Conservation (phyloP, 2,329 filamentous ascomycete species). For the Colletotrichum noveboracense region DNA sequence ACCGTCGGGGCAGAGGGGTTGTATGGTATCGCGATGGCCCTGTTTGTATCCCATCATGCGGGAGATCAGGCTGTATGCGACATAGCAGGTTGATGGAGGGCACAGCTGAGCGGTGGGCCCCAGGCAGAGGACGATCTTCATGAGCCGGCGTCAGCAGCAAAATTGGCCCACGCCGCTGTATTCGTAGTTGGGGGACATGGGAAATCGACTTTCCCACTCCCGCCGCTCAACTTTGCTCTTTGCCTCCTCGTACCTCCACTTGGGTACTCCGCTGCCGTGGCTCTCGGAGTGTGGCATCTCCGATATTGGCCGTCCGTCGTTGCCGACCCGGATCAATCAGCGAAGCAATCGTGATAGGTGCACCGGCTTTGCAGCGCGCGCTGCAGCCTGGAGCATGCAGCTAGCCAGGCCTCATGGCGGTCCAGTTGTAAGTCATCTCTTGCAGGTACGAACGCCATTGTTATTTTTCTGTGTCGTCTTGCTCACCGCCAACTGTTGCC, state of each 20-base stretch:
- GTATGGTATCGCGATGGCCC: background rate
- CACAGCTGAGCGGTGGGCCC: constrained; percentile 4
- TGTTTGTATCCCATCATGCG: background rate
- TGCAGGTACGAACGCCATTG: background rate
- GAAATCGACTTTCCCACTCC: constrained; percentile 11
- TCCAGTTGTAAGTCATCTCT: background rate
- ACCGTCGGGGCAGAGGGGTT: background rate
- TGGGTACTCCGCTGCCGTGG: constrained; percentile 8
- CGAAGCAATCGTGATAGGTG: constrained; percentile 5
- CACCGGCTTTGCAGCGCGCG: background rate
- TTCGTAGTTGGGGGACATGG: background rate
- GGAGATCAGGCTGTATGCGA: background rate
- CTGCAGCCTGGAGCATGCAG: constrained; percentile 1
- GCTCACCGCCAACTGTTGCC: constrained; percentile 9
- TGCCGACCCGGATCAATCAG: constrained; percentile 4
- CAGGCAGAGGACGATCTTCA: constrained; percentile 8
- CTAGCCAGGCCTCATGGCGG: background rate
- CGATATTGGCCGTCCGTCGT: background rate
- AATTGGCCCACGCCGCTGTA: background rate
- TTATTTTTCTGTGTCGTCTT: background rate
- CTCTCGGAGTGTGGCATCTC: constrained; percentile 1
- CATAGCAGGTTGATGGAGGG: background rate
- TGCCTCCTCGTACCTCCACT: constrained; percentile 6
- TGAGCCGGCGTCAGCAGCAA: background rate
- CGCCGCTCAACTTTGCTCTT: background rate